phyloP scores from a whole-genome alignment of 768 basidiomycete species.

The Boletus sp. region DNA sequence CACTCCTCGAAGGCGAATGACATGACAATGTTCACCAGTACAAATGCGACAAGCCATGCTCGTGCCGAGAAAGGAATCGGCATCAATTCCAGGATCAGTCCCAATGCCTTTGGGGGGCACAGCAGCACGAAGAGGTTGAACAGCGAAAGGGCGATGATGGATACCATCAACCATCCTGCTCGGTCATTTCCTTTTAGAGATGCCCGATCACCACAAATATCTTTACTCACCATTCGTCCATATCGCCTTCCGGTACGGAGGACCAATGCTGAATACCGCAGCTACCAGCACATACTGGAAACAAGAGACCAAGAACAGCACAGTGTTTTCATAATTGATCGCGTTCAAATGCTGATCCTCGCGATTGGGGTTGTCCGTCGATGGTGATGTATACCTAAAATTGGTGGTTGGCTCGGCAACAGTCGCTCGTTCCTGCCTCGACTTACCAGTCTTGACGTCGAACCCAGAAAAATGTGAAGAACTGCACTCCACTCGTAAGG shows the following conservation, averaged over 20 bases:
- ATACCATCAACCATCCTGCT: slow-evolving; percentile 78
- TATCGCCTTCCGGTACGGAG: slow-evolving; percentile 93
- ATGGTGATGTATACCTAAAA: slow-evolving; percentile 78
- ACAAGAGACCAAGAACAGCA: slow-evolving; percentile 89
- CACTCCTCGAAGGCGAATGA: slow-evolving; percentile 80
- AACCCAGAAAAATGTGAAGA: slow-evolving; percentile 90
- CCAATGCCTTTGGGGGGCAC: slow-evolving; percentile 58
- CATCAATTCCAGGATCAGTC: slow-evolving; percentile 73
- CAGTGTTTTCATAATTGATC: slow-evolving; percentile 89
- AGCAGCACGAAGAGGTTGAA: slow-evolving; percentile 82
- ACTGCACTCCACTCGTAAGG: slow-evolving; percentile 78
- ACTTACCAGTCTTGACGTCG: slow-evolving; percentile 77
- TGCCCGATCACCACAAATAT: background rate
- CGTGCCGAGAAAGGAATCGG: slow-evolving; percentile 67
- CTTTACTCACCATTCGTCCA: slow-evolving; percentile 81
- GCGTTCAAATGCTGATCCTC: slow-evolving; percentile 74
- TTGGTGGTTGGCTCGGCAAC: background rate
- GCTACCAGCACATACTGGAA: slow-evolving; percentile 99
- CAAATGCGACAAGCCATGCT: slow-evolving; percentile 63
- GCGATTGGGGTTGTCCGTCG: slow-evolving; percentile 41
- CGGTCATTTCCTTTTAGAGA: background rate
- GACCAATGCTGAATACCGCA: slow-evolving; percentile 96
- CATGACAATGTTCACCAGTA: slow-evolving; percentile 63
- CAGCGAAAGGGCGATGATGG: slow-evolving; percentile 60
- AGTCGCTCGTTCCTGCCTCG: background rate